Percentiles rank a stretch among this genome's conserved stretches.
Evolutionary conservation across 2,329 filamentous ascomycete genomes (phyloP).

Genomic region (Arthrinium phaeospermum): DNA sequence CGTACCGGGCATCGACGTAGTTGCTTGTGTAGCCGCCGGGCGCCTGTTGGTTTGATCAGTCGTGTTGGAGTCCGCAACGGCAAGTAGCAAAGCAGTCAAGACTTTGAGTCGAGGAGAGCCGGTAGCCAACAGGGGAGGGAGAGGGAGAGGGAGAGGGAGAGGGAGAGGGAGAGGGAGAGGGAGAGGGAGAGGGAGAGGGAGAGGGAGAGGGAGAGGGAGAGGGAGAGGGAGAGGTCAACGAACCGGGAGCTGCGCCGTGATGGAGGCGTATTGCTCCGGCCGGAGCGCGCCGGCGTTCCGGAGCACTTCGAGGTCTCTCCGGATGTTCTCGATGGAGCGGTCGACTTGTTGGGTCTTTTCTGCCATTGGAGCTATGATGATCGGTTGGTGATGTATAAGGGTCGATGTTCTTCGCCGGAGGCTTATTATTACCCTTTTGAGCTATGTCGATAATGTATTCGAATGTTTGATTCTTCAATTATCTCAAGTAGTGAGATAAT

Average conservation of each 20-base stretch:
- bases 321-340: constrained; percentile 7
- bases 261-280: constrained; percentile 8
- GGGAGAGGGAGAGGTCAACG: not conserved
- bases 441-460: too few relatives aligned
- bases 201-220: too few relatives aligned
- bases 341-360: not conserved
- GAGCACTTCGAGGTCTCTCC: constrained; percentile 1
- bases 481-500: too few relatives aligned
- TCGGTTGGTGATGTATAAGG: too few relatives aligned
- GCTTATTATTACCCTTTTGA: too few relatives aligned
- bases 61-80: not conserved
- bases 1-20: constrained; percentile 16
- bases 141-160: not conserved
- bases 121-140: too few relatives aligned
- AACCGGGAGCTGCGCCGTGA: constrained; percentile 18
- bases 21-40: not conserved
- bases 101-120: too few relatives aligned
- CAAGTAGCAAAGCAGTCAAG: not conserved
- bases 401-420: not conserved
- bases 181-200: too few relatives aligned
- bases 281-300: constrained; percentile 13
- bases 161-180: too few relatives aligned
- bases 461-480: too few relatives aligned
- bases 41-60: not conserved
- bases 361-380: not conserved